Base-by-base conservation (phyloP, 23 red algal genomes). In the Cyanidiococcus yangmingshanensis region DNA sequence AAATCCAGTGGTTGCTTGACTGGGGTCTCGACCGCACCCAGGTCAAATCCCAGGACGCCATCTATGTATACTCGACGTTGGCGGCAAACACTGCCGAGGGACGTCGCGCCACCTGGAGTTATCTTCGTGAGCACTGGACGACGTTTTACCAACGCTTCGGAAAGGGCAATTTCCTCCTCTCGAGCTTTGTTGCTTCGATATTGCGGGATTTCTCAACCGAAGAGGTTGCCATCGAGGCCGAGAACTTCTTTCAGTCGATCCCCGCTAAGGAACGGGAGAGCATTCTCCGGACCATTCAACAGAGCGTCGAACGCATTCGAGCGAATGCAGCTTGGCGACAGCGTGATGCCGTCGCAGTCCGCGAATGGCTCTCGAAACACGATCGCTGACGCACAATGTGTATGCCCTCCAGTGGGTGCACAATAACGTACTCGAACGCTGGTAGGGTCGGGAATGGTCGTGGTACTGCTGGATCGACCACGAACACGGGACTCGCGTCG, bases 151-250 rank as follows among this genome's bases (percentile, higher is more conserved):
- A 86, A 15, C 71, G 75, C 16, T 86, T 67, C 59, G 83, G 83
- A 32, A 79, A 77, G 58, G 83, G 83, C 77, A 86, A 80, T 75
- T 80, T 79, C 71, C 41, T 86, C 50, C 29, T 79, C 30, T 71
- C 83, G 0, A 37, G 1, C 39, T 79, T 77, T 45, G 40, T 86
- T 27, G 26, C 27, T 7, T 86, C 57, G 39, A 68, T 58, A 3
- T 30, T 71, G 12, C 7, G 63, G 7, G 63, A 71, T 29, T 35
- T 32, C 27, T 32, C 21, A 7, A 7, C 21, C 12, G n/a, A 25
- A 35, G 63, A 71, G 27, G 63, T 30, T 7, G 63, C 63, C 27
- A 29, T 3, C 12, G 63, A 71, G 27, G 63, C 32, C 7, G n/a
- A 71, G 27, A 29, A 12, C 16, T 71, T 71, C 27, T 71, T 71